Base-by-base conservation (phyloP, 345 rosid species). In the Zanthoxylum bungeanum region DNA sequence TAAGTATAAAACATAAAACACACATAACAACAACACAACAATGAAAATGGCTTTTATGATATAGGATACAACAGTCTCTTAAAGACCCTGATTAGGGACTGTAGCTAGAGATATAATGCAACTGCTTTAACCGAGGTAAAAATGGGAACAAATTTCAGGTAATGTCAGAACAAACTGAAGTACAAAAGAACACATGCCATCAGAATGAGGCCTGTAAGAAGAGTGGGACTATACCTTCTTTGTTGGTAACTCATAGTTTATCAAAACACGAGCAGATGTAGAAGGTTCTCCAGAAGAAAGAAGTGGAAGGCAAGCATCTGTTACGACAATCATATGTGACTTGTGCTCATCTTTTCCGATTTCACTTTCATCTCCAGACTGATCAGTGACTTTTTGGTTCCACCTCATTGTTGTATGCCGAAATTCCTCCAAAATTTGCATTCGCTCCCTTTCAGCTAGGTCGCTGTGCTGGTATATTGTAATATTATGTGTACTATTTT, bases 291-390 rank as follows among this genome's bases (percentile, higher is more conserved):
- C 92, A 0, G 89, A 80, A 67, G 89, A 71, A 76, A 85, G 64
- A 30, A 89, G 72, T 0, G 93, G 96, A 77, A 91, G 96, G 79
- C 97, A 94, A 66, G 88, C 85, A 79, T 91, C 97, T 0, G 97
- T 91, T 12, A 86, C 88, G 27, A 94, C 91, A 31, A 90, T 80
- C 82, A 91, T 69, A 76, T 76, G 82, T 31, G 97, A 90, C 75
- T 85, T 87, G 34, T 68, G 79, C 51, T 83, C 89, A 27, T 79
- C 84, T 62, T 81, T 73, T 52, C 64, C 82, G 3, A 36, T 66
- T 65, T 77, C 89, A 72, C 72, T 51, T 42, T 75, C 82, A 21
- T 81, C 85, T 47, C 72, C 83, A 39, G 52, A 77, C 71, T 82
- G 84, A 31, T 66, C 80, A 9, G 30, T 49, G 33, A 68, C 70